Conservation (phyloP, 257 asterid species). For the Petunia axillaris region DNA sequence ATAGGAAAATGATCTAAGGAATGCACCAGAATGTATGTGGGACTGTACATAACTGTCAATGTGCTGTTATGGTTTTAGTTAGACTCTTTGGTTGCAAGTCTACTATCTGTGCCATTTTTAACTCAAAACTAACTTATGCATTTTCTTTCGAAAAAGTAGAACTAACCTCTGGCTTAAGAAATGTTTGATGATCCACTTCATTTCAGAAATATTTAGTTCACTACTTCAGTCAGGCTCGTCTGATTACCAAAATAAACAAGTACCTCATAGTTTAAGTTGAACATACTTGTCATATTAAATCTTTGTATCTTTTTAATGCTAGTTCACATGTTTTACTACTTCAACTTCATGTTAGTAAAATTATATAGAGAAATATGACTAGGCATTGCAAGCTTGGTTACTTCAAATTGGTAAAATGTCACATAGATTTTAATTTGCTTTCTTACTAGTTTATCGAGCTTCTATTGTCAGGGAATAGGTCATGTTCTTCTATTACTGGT, state of each 20-base stretch:
- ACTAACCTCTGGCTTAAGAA: neutral
- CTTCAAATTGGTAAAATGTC: conserved; percentile 1
- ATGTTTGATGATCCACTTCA: conserved; percentile 7
- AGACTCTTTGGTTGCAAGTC: neutral
- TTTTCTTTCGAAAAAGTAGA: neutral
- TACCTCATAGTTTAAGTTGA: neutral
- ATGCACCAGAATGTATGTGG: neutral
- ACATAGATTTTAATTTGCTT: neutral
- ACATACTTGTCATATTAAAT: neutral
- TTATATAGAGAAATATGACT: neutral
- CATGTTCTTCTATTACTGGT: neutral
- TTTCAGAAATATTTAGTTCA: neutral
- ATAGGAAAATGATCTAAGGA: neutral
- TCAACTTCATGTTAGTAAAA: neutral
- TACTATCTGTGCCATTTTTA: neutral
- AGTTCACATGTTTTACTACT: too few relatives aligned
- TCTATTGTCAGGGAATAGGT: neutral
- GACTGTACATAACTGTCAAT: neutral
- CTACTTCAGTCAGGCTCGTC: neutral
- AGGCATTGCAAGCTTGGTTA: neutral
- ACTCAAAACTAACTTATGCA: neutral
- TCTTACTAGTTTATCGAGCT: neutral
- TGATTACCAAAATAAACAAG: neutral
- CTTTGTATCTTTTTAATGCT: neutral
- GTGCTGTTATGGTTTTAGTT: neutral